Conservation (phyloP, 495 filamentous ascomycete genomes). For the Cercophora scortea region DNA sequence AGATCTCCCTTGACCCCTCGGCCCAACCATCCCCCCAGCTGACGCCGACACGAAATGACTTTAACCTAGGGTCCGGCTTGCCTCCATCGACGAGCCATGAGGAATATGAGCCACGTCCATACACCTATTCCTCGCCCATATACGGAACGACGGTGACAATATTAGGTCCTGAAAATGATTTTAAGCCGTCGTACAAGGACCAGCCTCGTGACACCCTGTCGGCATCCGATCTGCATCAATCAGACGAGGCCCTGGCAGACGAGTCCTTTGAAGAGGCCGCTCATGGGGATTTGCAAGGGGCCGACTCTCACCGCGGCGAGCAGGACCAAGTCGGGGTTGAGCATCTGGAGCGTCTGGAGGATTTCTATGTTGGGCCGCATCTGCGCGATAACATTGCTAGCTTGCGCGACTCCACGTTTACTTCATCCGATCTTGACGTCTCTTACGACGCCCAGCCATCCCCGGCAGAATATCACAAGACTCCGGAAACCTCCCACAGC, state of each 20-base stretch:
- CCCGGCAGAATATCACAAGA: constrained; percentile 17
- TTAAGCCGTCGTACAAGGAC: constrained; percentile 25
- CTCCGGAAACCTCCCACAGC: constrained; percentile 23
- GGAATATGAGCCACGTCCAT: constrained; percentile 33
- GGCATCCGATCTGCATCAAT: constrained; percentile 11
- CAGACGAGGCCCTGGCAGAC: constrained; percentile 11
- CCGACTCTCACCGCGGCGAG: constrained; percentile 4
- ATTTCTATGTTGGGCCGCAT: constrained; percentile 26
- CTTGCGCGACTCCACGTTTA: constrained; percentile 25
- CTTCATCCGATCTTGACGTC: constrained; percentile 20
- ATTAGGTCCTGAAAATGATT: constrained; percentile 33
- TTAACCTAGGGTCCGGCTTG: constrained; percentile 7
- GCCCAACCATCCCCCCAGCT: constrained; percentile 16
- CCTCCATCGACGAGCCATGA: constrained; percentile 13
- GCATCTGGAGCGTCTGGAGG: constrained; percentile 20
- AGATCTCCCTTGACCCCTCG: constrained; percentile 33
- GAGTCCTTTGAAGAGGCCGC: constrained; percentile 5
- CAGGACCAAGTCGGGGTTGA: constrained; percentile 9
- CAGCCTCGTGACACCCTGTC: constrained; percentile 15
- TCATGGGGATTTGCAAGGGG: constrained; percentile 1
- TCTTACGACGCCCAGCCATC: constrained; percentile 18
- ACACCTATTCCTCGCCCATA: constrained; percentile 20
- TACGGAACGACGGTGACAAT: constrained; percentile 39
- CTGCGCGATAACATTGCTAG: constrained; percentile 24
- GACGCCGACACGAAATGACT: constrained; percentile 22